Conservation (phyloP, 208 protist genomes). For the Trypanosoma congolense region DNA sequence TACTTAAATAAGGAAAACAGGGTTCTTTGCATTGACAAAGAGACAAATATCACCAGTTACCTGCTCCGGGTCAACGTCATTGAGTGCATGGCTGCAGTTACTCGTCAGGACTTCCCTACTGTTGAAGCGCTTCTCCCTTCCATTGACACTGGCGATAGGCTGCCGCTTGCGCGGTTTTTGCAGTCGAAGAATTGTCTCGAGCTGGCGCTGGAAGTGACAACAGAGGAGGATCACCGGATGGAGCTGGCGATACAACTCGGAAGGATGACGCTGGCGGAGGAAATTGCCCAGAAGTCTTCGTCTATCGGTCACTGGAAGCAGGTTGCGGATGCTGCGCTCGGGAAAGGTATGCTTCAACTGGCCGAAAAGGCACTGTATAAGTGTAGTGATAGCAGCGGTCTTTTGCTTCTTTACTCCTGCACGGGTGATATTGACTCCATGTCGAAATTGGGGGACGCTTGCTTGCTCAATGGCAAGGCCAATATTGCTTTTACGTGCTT, state of each 20-base stretch:
- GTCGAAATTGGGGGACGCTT: constrained; percentile 55
- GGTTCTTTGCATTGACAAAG: constrained; percentile 95
- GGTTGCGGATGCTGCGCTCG: constrained; percentile 91
- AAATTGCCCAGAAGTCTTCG: constrained; percentile 61
- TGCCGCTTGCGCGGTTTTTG: constrained; percentile 94
- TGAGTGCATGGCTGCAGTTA: constrained; percentile 96
- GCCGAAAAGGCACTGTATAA: constrained; percentile 63
- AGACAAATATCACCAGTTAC: constrained; percentile 90
- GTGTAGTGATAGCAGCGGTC: constrained; percentile 63
- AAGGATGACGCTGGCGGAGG: constrained; percentile 60
- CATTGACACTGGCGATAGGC: constrained; percentile 75
- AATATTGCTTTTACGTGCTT: constrained; percentile 94
- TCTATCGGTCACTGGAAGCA: constrained; percentile 92
- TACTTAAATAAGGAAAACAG: constrained; percentile 95
- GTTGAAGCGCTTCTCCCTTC: constrained; percentile 78
- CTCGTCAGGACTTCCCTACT: constrained; percentile 91
- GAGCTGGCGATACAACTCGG: constrained; percentile 92
- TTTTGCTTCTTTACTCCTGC: constrained; percentile 80
- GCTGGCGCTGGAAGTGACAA: constrained; percentile 91
- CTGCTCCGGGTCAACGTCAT: constrained; percentile 89
- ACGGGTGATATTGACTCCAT: constrained; percentile 67
- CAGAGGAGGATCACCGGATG: constrained; percentile 94
- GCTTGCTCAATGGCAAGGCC: constrained; percentile 62
- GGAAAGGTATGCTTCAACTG: constrained; percentile 69
- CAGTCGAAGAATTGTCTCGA: constrained; percentile 90